Evolutionary conservation across 164 flowering plant genomes (phyloP).

Genomic region (Euptelea pleiosperma): DNA sequence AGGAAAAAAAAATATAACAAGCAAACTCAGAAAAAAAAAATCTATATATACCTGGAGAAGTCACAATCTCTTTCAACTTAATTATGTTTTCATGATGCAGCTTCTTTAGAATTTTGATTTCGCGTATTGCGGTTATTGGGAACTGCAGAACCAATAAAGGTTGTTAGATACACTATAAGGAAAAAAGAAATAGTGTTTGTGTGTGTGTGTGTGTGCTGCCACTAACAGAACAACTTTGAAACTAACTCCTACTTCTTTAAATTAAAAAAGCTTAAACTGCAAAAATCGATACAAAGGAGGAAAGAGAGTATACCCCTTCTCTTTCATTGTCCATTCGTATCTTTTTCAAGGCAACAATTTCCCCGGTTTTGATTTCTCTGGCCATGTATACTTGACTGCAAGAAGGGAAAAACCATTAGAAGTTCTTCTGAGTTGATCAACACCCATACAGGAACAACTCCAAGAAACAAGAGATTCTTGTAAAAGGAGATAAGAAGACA

Average conservation of each 20-base stretch:
- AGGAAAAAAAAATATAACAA: background rate
- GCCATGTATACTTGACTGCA: slow-evolving; percentile 98
- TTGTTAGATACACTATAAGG: too few species aligned
- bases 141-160: slow-evolving; percentile 60
- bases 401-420: slow-evolving; percentile 5
- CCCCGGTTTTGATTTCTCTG: slow-evolving; percentile 76
- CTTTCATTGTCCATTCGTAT: slow-evolving; percentile 96
- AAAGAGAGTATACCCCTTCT: slow-evolving; percentile 67
- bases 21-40: background rate
- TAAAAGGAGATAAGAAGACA: too few species aligned
- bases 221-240: too few species aligned
- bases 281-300: background rate
- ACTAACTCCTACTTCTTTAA: too few species aligned
- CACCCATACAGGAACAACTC: too few species aligned
- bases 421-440: too few species aligned
- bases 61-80: slow-evolving; percentile 88
- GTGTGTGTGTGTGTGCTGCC: too few species aligned
- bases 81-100: slow-evolving; percentile 92
- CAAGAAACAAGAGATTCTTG: too few species aligned
- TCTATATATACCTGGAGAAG: slow-evolving; percentile 84
- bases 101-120: slow-evolving; percentile 91
- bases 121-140: slow-evolving; percentile 92
- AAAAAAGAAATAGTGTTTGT: too few species aligned
- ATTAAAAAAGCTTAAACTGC: too few species aligned
- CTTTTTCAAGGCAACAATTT: slow-evolving; percentile 92